phyloP scores from a whole-genome alignment of 805 yeast genomes.

The Metschnikowia similis region DNA sequence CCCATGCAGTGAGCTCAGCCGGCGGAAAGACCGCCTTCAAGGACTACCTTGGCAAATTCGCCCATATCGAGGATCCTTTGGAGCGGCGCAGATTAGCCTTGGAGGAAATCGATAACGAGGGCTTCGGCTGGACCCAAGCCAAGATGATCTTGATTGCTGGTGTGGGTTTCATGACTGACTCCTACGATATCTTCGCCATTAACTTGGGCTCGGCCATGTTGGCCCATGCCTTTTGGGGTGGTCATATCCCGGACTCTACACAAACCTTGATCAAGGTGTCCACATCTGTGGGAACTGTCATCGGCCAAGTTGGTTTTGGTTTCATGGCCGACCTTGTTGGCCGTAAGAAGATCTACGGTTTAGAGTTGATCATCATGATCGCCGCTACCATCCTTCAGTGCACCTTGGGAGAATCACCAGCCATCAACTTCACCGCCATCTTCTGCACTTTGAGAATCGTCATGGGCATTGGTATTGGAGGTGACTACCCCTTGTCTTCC shows the following conservation, averaged over 20 bases:
- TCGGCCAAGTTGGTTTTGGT: constrained; percentile 88
- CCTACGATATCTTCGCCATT: constrained; percentile 90
- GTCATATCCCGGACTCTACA: constrained; percentile 65
- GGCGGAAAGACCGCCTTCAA: constrained; percentile 90
- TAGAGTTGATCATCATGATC: constrained; percentile 81
- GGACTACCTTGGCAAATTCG: constrained; percentile 73
- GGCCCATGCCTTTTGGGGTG: constrained; percentile 68
- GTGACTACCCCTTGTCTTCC: constrained; percentile 94
- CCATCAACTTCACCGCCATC: constrained; percentile 68
- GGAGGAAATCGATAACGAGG: constrained; percentile 76
- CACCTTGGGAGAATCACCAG: constrained; percentile 65
- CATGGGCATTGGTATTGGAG: constrained; percentile 97
- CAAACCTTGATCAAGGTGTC: constrained; percentile 77
- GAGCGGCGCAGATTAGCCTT: constrained; percentile 84
- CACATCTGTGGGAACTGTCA: constrained; percentile 89
- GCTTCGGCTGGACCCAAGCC: constrained; percentile 78
- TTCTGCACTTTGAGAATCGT: constrained; percentile 75
- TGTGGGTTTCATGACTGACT: constrained; percentile 90
- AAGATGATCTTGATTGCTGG: constrained; percentile 83
- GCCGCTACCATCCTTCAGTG: constrained; percentile 76
- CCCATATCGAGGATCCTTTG: constrained; percentile 77
- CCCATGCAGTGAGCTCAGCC: constrained; percentile 18
- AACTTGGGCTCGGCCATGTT: constrained; percentile 79
- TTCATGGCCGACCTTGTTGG: constrained; percentile 76
- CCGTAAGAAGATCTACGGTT: constrained; percentile 83